Evolutionary conservation across 371 early-diverging fungal species (phyloP).

Genomic region (Apophysomyces trapeziformis): DNA sequence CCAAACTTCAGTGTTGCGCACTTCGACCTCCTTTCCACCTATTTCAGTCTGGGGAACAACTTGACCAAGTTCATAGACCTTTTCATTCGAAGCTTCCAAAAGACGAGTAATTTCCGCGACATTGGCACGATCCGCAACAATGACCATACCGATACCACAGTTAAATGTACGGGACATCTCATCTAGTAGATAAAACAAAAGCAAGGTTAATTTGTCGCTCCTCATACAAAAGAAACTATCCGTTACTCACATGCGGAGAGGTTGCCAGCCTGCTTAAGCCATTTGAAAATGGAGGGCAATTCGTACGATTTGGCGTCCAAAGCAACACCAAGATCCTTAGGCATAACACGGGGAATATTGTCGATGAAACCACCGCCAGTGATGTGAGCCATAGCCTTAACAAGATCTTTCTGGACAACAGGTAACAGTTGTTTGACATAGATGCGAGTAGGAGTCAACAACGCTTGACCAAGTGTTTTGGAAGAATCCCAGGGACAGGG

Average conservation of each 20-base stretch:
- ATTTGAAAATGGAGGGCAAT: conserved; percentile 91
- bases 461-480: conserved; percentile 76
- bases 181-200: conserved; percentile 30
- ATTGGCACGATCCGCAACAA: conserved; percentile 75
- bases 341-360: conserved; percentile 96
- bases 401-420: conserved; percentile 70
- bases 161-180: conserved; percentile 98
- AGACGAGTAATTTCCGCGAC: conserved; percentile 63
- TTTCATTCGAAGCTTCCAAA: conserved; percentile 70
- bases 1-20: conserved; percentile 58
- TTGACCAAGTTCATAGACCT: conserved; percentile 64
- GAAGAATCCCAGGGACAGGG: conserved; percentile 85
- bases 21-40: conserved; percentile 63
- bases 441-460: conserved; percentile 93
- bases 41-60: conserved; percentile 59
- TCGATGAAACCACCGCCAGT: conserved; percentile 98
- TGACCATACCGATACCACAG: conserved; percentile 98
- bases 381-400: conserved; percentile 97
- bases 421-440: conserved; percentile 93
- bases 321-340: conserved; percentile 73
- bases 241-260: conserved; percentile 59
- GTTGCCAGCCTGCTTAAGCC: conserved; percentile 89
- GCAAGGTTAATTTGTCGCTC: background rate
- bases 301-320: conserved; percentile 84
- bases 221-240: background rate